Evolutionary conservation across 2,329 filamentous ascomycete genomes (phyloP), one percentile per base, ranked within the genome.

Genomic region (Fusarium sp.): DNA sequence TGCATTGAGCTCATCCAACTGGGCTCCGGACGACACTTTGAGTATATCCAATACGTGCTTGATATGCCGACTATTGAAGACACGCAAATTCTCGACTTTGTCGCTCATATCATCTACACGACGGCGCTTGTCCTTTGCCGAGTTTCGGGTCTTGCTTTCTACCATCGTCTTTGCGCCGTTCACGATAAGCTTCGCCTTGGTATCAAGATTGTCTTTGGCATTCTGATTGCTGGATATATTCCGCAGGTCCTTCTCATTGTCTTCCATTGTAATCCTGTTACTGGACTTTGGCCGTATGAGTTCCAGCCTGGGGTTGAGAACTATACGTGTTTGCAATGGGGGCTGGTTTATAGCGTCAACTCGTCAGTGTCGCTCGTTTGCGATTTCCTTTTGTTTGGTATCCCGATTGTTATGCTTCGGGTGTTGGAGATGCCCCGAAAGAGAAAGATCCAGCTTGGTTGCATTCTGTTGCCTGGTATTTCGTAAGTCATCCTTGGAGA

Each of bases 141-240:
- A 14, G 72, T 86, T 2, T 87, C 85, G 1, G 85, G 85, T 63
- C 76, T 87, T 6, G 84, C 85, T 0, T 85, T 87, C 57, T 87
- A 86, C 72, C 77, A 80, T 51, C 82, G 84, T 5, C 76, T 87
- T 5, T 82, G 81, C 63, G 77, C 75, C 7, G 72, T 81, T 22
- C 76, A 83, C 71, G 52, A 74, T 42, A 68, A 75, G 28, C 78
- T 84, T 8, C 72, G 73, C 6, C 54, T 78, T 5, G 69, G 77
- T 6, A 83, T 84, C 45, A 76, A 73, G 33, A 52, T 78, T 17
- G 76, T 81, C 1, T 76, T 78, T 20, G 78, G 70, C 5, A 63
- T 83, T 34, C 70, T 86, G 20, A 66, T 82, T 34, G 79, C 76
- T 8, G 82, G 81, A 1, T 86, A 80, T 49, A 61, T 87, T 3